phyloP scores from a whole-genome alignment of 2,329 filamentous ascomycete species.

The Thermothelomyces thermophilus region DNA sequence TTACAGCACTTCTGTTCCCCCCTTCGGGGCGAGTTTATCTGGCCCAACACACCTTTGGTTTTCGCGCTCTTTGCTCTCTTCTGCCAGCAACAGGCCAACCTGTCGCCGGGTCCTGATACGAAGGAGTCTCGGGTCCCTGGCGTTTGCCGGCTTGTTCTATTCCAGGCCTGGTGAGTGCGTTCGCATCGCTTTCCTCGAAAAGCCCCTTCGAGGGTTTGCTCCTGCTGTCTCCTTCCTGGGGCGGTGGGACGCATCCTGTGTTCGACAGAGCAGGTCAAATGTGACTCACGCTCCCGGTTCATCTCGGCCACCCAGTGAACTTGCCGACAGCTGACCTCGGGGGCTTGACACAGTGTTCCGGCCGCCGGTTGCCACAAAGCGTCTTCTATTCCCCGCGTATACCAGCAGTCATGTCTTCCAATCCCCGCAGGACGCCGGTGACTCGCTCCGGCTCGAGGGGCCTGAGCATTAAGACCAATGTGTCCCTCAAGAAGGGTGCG shows the following conservation, averaged over 20 bases:
- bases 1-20: slow-evolving; percentile 18
- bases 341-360: slow-evolving; percentile 19
- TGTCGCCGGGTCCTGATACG: slow-evolving; percentile 13
- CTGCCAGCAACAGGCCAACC: background rate
- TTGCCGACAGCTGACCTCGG: slow-evolving; percentile 23
- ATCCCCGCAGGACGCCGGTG: slow-evolving; percentile 37
- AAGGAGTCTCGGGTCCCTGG: slow-evolving; percentile 8
- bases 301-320: slow-evolving; percentile 18
- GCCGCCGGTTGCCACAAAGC: slow-evolving; percentile 17
- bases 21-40: slow-evolving; percentile 16
- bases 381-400: slow-evolving; percentile 23
- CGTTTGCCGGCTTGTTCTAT: background rate
- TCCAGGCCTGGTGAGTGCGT: slow-evolving; percentile 1
- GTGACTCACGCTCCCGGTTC: slow-evolving; percentile 23
- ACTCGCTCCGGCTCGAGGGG: slow-evolving; percentile 38
- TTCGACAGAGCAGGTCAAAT: slow-evolving; percentile 16
- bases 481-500: slow-evolving; percentile 62
- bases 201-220: background rate
- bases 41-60: background rate
- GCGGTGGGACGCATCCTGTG: slow-evolving; percentile 12
- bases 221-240: slow-evolving; percentile 2
- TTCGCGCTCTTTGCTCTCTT: background rate
- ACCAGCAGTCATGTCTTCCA: slow-evolving; percentile 31
- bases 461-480: slow-evolving; percentile 47
- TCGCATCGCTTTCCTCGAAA: background rate